A percentile compares a stretch with the other conserved stretches of the same genome.
Conservation (phyloP, 306 rosid genomes). For the Trifolium fragiferum region DNA sequence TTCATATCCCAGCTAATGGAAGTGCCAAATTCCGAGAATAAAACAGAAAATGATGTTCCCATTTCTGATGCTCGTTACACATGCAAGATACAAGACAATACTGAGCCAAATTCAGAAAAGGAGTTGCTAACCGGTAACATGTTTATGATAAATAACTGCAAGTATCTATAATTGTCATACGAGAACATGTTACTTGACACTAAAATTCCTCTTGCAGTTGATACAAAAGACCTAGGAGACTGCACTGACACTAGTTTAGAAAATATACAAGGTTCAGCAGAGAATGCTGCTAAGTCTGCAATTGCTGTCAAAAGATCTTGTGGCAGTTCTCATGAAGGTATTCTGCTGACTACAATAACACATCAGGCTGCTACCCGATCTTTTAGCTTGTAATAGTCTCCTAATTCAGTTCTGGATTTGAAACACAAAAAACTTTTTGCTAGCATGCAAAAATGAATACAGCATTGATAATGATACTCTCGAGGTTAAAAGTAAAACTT, state of each 20-base stretch:
- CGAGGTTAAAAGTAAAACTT: conserved; percentile 24
- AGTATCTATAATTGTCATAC: conserved; percentile 18
- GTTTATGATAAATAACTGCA: conserved; percentile 25
- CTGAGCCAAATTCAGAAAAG: conserved; percentile 53
- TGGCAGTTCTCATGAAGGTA: conserved; percentile 66
- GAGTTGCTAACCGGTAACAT: conserved; percentile 54
- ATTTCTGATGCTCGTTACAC: conserved; percentile 45
- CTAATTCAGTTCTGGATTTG: conserved; percentile 20
- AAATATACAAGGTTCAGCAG: conserved; percentile 43
- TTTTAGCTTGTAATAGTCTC: conserved; percentile 16
- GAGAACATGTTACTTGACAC: conserved; percentile 41
- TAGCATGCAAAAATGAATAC: conserved; percentile 2
- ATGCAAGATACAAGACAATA: conserved; percentile 38
- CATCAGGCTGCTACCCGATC: conserved; percentile 23
- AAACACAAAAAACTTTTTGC: conserved; percentile 24
- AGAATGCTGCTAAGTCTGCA: conserved; percentile 49
- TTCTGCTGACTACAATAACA: conserved; percentile 30
- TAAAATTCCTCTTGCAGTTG: conserved; percentile 57
- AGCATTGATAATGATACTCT: conserved; percentile 24
- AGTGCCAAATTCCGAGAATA: conserved; percentile 56
- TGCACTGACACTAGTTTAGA: conserved; percentile 39
- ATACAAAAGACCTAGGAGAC: conserved; percentile 50
- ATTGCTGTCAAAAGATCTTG: conserved; percentile 77
- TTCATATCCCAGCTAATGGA: conserved; percentile 74
- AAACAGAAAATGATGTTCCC: conserved; percentile 40